These are phyloP conservation scores for Hyaloscypha hepaticicola DNA, from an alignment of 495 filamentous ascomycete genomes.

Conservation along the genomic window DNA sequence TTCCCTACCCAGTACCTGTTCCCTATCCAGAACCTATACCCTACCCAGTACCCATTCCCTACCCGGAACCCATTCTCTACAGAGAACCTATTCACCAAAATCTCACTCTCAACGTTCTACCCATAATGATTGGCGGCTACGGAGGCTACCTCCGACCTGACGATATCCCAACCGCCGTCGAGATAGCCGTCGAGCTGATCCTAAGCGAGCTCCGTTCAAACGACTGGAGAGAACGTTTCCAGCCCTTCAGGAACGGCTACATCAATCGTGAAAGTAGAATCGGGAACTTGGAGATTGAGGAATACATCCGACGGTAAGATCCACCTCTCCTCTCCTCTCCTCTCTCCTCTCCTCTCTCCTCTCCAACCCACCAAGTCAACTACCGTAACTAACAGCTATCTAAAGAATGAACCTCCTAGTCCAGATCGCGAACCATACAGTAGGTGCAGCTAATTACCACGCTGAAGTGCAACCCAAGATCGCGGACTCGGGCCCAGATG, in stretches of 20 bases:
- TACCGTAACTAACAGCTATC: not conserved
- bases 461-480: conserved; percentile 24
- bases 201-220: not conserved
- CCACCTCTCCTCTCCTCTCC: not conserved
- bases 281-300: not conserved
- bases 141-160: not conserved
- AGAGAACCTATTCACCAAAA: not conserved
- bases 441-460: not conserved
- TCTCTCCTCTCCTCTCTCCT: not conserved
- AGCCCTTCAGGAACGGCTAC: not conserved
- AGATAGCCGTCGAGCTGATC: not conserved
- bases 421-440: conserved; percentile 15
- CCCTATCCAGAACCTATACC: not conserved
- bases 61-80: not conserved
- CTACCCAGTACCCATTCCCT: not conserved
- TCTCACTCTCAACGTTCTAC: too few relatives aligned
- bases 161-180: not conserved
- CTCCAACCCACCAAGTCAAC: not conserved
- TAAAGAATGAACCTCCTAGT: conserved; percentile 14
- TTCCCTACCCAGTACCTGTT: not conserved
- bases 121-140: not conserved
- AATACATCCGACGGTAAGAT: not conserved
- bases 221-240: not conserved
- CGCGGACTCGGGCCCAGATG: not conserved
- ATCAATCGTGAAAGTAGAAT: not conserved